Evolutionary conservation across 768 basidiomycete species (phyloP), one percentile per base, ranked within the genome.

Genomic region (Scleroderma bovista): DNA sequence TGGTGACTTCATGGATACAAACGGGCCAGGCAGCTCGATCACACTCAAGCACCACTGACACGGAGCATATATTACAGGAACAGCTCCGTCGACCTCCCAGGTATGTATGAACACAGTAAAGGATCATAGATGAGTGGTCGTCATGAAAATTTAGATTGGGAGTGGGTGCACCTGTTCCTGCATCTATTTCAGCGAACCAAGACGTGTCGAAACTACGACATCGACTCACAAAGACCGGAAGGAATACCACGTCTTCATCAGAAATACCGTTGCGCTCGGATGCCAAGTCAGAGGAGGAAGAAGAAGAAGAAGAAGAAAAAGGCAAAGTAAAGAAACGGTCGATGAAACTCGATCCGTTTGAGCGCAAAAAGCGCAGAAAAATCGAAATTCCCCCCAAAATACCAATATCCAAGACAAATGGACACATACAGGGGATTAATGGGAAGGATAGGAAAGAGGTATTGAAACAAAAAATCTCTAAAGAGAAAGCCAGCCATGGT

Each of bases 1-100:
- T 90, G 57, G 80, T 87, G 39, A 75, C 84, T 19, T 86, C 88
- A 48, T 91, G 88, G 88, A 73, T 91, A 57, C 79, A 80, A 56
- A 77, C 84, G 29, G 68, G 72, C 34, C 58, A 62, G n/a, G 71
- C 69, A 48, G 61, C 73, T 39, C 61, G 72, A 23, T 67, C 61
- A 50, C 68, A 60, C 53, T 66, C 70, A 19, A 44, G 48, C 32
- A 33, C 42, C 17, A 20, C 36, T 17, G 68, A 75, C 49, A 52
- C 74, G 22, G 74, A 79, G 48, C 75, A 73, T 47, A 80, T 86
- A 61, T 69, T 90, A 11, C 76, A 81, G 51, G 83, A 86, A 54
- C 75, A 83, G 57, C 72, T 86, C 72, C 79, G 79, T 38, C 75
- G 79, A 24, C 88, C 88, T 13, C 74, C 85, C 46, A 79, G 88